These are phyloP conservation scores for Stephania cephalantha DNA, from an alignment of 164 flowering plant genomes.

Conservation along the genomic window DNA sequence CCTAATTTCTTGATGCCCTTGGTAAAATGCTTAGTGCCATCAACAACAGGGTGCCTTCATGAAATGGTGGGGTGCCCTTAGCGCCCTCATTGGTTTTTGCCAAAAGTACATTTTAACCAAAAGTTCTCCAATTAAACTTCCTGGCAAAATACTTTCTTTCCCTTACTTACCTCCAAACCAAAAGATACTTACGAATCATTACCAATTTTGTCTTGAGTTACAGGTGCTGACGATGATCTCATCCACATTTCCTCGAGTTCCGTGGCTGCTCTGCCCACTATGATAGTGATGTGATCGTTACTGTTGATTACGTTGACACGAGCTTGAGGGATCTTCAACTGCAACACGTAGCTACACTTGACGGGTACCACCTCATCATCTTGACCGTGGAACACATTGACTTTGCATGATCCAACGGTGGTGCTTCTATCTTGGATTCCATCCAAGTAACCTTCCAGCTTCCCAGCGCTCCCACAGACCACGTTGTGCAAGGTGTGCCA, in stretches of 20 bases:
- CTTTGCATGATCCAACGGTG: slow-evolving; percentile 27
- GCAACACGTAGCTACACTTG: slow-evolving; percentile 67
- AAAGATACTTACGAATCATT: no score
- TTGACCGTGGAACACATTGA: slow-evolving; percentile 66
- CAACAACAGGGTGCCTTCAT: no score
- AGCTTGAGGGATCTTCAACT: slow-evolving; percentile 60
- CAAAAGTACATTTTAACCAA: no score
- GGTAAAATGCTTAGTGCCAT: no score
- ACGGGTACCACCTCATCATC: slow-evolving; percentile 80
- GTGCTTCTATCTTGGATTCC: slow-evolving; percentile 37
- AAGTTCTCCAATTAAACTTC: no score
- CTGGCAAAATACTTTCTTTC: no score
- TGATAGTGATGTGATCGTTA: slow-evolving; percentile 82
- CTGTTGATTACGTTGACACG: slow-evolving; percentile 55
- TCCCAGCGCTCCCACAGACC: slow-evolving; percentile 75
- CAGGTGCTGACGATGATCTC: slow-evolving; percentile 14
- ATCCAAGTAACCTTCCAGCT: slow-evolving; percentile 61
- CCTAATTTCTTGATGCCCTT: no score
- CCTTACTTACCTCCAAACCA: no score
- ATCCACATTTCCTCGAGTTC: slow-evolving; percentile 90
- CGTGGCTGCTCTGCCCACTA: slow-evolving; percentile 77
- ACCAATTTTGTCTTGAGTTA: no score
- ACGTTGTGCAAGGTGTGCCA: slow-evolving; percentile 99
- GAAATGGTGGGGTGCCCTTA: no score
- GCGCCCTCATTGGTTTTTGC: no score